These are phyloP conservation scores for Trichoderma guizhouense DNA, from an alignment of 2,329 filamentous ascomycete genomes.

Conservation along the genomic window DNA sequence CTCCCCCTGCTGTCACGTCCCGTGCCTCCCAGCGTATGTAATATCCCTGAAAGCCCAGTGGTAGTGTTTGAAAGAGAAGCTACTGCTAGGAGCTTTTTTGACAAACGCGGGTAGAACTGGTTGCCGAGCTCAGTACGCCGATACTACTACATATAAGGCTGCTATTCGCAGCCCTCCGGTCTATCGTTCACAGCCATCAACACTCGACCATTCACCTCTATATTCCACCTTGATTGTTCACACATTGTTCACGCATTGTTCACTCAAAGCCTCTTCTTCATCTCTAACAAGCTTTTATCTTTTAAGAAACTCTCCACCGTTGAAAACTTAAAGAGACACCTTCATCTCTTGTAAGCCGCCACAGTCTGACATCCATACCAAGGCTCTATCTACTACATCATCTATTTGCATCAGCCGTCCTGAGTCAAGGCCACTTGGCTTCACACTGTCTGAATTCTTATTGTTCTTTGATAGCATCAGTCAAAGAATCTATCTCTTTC, in stretches of 20 bases:
- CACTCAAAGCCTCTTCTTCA: not conserved
- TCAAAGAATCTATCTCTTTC: not conserved
- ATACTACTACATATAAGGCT: constrained; percentile 8
- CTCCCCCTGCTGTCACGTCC: constrained; percentile 1
- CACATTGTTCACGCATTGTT: not conserved
- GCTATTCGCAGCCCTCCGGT: not conserved
- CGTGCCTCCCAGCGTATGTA: not conserved
- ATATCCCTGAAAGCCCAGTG: not conserved
- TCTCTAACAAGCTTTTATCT: not conserved
- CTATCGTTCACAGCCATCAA: not conserved
- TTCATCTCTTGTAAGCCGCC: constrained; percentile 12
- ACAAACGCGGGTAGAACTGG: constrained; percentile 6
- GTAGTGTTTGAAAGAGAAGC: not conserved
- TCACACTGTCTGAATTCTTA: not conserved
- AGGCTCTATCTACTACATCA: not conserved
- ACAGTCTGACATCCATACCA: constrained; percentile 5
- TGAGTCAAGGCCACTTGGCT: not conserved
- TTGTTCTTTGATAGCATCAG: not conserved
- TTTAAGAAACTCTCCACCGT: not conserved
- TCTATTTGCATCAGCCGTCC: not conserved
- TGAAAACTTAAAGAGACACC: constrained; percentile 2
- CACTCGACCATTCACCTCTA: not conserved
- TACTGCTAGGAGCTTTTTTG: not conserved
- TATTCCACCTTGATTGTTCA: not conserved
- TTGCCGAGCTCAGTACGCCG: not conserved